A percentile compares a stretch with the other conserved stretches of the same genome.
These are phyloP conservation scores for Apiospora pterosperma DNA, from an alignment of 2,329 filamentous ascomycete genomes.

Conservation along the genomic window DNA sequence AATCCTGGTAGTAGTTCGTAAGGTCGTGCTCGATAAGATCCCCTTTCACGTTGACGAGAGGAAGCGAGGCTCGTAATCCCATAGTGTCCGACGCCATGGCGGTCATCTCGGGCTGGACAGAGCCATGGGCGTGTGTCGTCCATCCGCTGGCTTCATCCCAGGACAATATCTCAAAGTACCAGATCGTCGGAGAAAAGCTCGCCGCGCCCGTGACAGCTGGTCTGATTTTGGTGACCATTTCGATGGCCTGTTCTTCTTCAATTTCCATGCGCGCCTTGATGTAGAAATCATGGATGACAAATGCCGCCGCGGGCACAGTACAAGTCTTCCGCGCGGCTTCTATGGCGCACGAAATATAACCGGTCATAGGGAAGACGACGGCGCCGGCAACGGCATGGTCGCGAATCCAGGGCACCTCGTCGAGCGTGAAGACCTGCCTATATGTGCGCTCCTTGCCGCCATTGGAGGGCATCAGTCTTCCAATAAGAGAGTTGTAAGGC, in stretches of 20 bases:
- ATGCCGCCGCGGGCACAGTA: not conserved
- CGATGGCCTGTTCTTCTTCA: constrained; percentile 22
- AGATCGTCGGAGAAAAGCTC: constrained; percentile 13
- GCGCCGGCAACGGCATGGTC: constrained; percentile 37
- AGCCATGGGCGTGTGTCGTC: constrained; percentile 20
- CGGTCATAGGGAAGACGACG: constrained; percentile 14
- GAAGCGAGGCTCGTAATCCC: constrained; percentile 9
- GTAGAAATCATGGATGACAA: constrained; percentile 12
- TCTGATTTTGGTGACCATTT: constrained; percentile 21
- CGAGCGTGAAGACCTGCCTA: not conserved
- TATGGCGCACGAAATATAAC: constrained; percentile 11
- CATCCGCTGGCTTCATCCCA: constrained; percentile 19
- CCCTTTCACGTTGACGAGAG: not conserved
- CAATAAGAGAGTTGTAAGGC: not conserved
- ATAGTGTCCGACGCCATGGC: constrained; percentile 15
- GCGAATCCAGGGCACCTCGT: constrained; percentile 2
- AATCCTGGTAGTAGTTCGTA: constrained; percentile 2
- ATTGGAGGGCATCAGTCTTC: not conserved
- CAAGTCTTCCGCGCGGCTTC: constrained; percentile 9
- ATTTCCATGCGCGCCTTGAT: constrained; percentile 19
- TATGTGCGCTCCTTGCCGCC: not conserved
- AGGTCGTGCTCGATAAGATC: constrained; percentile 10
- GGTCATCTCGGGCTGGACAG: constrained; percentile 14
- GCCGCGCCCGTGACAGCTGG: constrained; percentile 14
- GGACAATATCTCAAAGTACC: constrained; percentile 4